Base-by-base conservation (phyloP, 495 filamentous ascomycete genomes). In the Halenospora varia region DNA sequence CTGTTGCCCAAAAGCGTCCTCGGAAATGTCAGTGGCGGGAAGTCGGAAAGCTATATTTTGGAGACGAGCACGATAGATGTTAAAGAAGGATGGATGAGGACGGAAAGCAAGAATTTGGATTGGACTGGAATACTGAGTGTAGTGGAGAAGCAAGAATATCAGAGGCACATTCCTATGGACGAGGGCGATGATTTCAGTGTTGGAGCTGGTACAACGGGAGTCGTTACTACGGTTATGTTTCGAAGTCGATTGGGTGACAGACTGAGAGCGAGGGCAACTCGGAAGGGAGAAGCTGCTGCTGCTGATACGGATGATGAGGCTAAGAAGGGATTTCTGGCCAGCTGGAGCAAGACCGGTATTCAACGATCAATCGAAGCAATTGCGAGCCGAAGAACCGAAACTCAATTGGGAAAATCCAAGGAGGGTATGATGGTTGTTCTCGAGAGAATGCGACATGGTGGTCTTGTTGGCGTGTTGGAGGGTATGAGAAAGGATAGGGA, bases 351-450 rank as follows among this genome's bases (percentile, higher is more conserved):
- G 11, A 80, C 79, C 3, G 86, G 89, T 10, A 83, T 97, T 46
- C 89, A 96, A 71, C 77, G 88, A 19, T 95, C 87, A 55, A 96
- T 99, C 65, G 94, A 99, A 75, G 72, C 85, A 35, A 89, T 97
- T 45, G 92, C 90, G 0, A 78, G 93, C 48, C 89, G 84, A 56
- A 84, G 90, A 54, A 95, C 94, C 51, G 80, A 85, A 48, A 88
- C 91, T 57, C 89, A 91, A 41, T 76, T 97, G 53, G 76, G 87
- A 53, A 95, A 92, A 67, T 92, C 89, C 68, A 90, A 92, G 63
- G 86, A 97, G 67, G 94, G 95, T 17, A 97, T 99, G 94, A 88
- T 87, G 54, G 83, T 97, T 44, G 93, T 99, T 15, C 77, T 99
- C 22, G 89, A 95, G 70, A 81, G 94, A 35, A 68, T 97, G 60